Percentiles rank a stretch among this genome's conserved stretches.
Evolutionary conservation across 371 early-diverging fungal genomes (phyloP).

Genomic region (Thermomucor indicae-seudaticae): DNA sequence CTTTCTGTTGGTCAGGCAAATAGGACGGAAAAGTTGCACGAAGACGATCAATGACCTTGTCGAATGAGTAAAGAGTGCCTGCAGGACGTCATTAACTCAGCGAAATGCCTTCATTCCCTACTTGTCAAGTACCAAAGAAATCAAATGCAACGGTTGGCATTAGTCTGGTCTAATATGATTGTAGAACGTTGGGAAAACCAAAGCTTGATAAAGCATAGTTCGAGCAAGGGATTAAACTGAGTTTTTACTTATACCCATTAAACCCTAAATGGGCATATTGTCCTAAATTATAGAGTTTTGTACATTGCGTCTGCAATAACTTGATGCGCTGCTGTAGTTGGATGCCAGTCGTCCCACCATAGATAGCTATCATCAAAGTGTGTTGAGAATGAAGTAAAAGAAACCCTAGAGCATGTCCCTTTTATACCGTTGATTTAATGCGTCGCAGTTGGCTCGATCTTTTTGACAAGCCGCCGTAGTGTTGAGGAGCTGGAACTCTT

Average conservation of each 20-base stretch:
- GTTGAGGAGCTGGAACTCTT: too few relatives aligned
- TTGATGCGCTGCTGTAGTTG: conserved; percentile 9
- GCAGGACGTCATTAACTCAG: background rate
- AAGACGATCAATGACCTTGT: conserved; percentile 18
- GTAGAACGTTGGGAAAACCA: background rate
- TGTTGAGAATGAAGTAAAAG: too few relatives aligned
- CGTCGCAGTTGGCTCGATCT: too few relatives aligned
- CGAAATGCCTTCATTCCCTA: background rate
- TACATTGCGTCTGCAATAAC: conserved; percentile 1
- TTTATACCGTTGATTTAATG: too few relatives aligned
- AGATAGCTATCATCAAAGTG: too few relatives aligned
- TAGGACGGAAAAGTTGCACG: background rate
- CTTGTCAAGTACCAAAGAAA: conserved; percentile 24
- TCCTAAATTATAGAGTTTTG: background rate
- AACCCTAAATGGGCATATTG: too few relatives aligned
- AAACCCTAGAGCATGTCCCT: too few relatives aligned
- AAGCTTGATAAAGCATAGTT: too few relatives aligned
- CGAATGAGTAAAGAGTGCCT: conserved; percentile 30
- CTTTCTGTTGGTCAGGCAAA: background rate
- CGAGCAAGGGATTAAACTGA: too few relatives aligned
- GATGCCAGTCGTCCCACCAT: conserved; percentile 34
- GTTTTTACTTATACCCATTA: too few relatives aligned
- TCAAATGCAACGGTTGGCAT: conserved; percentile 45
- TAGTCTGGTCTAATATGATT: background rate
- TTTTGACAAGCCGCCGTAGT: too few relatives aligned